Evolutionary conservation across 768 basidiomycete genomes (phyloP).

Genomic region (Tephrocybe rancida): DNA sequence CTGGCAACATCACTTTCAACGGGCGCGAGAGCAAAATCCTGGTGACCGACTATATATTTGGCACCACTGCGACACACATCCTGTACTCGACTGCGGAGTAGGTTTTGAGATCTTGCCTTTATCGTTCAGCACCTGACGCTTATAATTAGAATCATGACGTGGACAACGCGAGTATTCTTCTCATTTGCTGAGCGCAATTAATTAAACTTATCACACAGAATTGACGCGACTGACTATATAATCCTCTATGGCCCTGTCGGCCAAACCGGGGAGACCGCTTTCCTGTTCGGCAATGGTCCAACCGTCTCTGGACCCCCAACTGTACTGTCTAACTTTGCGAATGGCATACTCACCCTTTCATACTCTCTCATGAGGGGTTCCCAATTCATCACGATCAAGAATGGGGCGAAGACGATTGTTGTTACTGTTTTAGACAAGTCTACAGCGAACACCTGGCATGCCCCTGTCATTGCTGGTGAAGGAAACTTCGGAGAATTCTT

Average conservation of each 20-base stretch:
- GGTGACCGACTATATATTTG: conserved; percentile 51
- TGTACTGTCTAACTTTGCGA: conserved; percentile 32
- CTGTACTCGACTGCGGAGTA: conserved; percentile 52
- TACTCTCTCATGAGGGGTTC: conserved; percentile 32
- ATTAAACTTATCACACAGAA: conserved; percentile 26
- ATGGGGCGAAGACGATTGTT: conserved; percentile 27
- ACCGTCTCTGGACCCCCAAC: conserved; percentile 29
- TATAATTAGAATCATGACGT: conserved; percentile 47
- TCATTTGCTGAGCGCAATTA: neutral
- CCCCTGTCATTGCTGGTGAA: conserved; percentile 41
- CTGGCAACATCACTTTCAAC: conserved; percentile 40
- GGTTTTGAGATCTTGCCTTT: conserved; percentile 16
- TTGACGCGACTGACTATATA: conserved; percentile 43
- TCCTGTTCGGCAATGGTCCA: conserved; percentile 34
- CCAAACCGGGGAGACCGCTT: conserved; percentile 46
- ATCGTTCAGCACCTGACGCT: neutral
- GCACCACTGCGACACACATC: conserved; percentile 32
- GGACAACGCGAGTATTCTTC: conserved; percentile 46
- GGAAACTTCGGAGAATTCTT: conserved; percentile 44
- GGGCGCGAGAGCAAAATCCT: conserved; percentile 53
- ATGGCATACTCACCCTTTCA: conserved; percentile 41
- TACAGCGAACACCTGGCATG: conserved; percentile 52
- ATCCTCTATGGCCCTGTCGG: conserved; percentile 43
- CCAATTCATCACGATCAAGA: conserved; percentile 35
- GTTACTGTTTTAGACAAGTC: conserved; percentile 45